A percentile compares a stretch with the other conserved stretches of the same genome.
Evolutionary conservation across 179 eudicot species (phyloP).

Genomic region (Actinidia polygama): DNA sequence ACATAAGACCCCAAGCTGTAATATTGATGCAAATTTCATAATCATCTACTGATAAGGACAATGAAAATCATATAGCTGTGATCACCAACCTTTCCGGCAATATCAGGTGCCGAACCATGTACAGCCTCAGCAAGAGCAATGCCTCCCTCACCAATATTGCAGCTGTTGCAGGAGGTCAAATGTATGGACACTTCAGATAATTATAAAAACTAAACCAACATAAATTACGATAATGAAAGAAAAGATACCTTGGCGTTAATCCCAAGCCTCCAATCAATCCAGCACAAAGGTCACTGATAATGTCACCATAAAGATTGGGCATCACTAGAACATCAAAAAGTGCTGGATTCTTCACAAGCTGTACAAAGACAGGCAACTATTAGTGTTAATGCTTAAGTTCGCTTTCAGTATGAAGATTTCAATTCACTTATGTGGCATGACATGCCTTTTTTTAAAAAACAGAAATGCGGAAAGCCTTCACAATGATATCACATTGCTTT

Average conservation of each 20-base stretch:
- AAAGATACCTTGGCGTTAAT: constrained; percentile 82
- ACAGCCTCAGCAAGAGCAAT: constrained; percentile 99
- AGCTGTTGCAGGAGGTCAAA: constrained; percentile 42
- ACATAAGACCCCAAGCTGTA: not conserved
- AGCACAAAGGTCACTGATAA: constrained; percentile 97
- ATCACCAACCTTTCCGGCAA: constrained; percentile 87
- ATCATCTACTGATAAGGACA: not conserved
- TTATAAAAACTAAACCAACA: not conserved
- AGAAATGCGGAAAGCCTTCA: not conserved
- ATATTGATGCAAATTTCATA: not conserved
- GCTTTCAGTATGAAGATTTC: not conserved
- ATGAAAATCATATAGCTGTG: not conserved
- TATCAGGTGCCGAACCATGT: constrained; percentile 99
- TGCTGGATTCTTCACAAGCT: constrained; percentile 98
- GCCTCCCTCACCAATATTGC: constrained; percentile 98
- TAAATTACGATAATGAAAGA: not conserved
- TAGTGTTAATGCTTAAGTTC: constrained; percentile 4
- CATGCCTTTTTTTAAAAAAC: constrained; percentile 3
- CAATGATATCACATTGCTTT: not conserved
- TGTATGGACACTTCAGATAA: not conserved
- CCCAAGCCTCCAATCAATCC: constrained; percentile 98
- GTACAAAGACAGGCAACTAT: constrained; percentile 25
- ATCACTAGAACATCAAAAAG: constrained; percentile 96
- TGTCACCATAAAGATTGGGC: constrained; percentile 99
- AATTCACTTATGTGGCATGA: not conserved